These are phyloP conservation scores for Deuterostichococcus epilithicus DNA, from an alignment of 139 green algal genomes.

Conservation along the genomic window DNA sequence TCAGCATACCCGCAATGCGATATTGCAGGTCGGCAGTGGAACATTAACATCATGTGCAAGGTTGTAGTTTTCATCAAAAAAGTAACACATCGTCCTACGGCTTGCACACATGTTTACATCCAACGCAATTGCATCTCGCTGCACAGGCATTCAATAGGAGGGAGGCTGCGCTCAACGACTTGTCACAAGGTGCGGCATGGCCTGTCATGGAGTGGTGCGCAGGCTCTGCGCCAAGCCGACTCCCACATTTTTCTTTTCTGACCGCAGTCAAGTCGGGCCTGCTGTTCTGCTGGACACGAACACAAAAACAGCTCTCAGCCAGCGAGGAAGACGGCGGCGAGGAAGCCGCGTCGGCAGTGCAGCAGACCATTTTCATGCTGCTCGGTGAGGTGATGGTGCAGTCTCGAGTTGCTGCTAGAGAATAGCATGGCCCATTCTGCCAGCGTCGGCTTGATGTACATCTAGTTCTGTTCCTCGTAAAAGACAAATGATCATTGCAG, in stretches of 20 bases:
- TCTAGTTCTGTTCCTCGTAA: no score
- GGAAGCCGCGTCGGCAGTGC: neutral
- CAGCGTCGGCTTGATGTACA: neutral
- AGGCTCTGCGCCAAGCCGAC: neutral
- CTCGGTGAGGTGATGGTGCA: no score
- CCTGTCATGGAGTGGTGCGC: neutral
- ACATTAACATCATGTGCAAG: no score
- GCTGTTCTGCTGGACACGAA: conserved; percentile 9
- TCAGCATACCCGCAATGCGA: no score
- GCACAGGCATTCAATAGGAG: conserved; percentile 29
- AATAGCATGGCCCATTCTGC: no score
- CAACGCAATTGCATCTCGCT: no score
- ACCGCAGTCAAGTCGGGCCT: conserved; percentile 39
- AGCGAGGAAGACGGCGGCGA: neutral
- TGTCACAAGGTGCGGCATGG: conserved; percentile 27
- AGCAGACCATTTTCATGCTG: neutral
- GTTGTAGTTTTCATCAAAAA: no score
- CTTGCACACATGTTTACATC: no score
- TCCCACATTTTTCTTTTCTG: neutral
- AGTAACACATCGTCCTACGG: no score
- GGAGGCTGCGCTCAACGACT: conserved; percentile 28
- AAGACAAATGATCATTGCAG: no score
- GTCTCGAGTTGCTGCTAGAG: no score
- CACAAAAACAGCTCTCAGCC: neutral
- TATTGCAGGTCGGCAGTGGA: no score